Evolutionary conservation across 2,329 filamentous ascomycete species (phyloP), one percentile per base, ranked within the genome.

Genomic region (Leptographium lundbergii): DNA sequence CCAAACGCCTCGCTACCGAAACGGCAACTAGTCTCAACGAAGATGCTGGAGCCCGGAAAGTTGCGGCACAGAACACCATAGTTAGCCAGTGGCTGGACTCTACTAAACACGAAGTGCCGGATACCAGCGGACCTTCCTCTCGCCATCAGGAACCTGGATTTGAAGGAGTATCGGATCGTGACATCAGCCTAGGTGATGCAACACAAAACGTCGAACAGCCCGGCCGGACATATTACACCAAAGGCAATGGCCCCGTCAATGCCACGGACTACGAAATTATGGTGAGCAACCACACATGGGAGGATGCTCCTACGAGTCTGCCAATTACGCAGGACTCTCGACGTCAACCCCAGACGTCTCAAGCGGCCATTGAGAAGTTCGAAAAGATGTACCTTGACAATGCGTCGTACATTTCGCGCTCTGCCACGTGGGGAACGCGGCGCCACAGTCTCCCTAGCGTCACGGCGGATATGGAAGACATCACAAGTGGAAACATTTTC

Each of bases 381-480:
- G 72, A 81, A 63, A 72, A 71, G 13, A 74, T 80, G 72, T 78
- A 72, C 58, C 74, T 73, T 24, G 80, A 84, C 62, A 82, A 75
- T 54, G 78, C 77, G 32, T 86, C 83, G 0, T 73, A 85, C 13
- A 69, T 84, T 11, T 86, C 83, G 2, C 75, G 81, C 62, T 79
- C 83, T 17, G 86, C 86, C 22, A 89, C 86, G 0, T 84, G 86
- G 77, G 86, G 86, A 19, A 89, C 86, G 1, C 78, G 82, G 7
- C 80, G 85, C 50, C 79, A 81, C 60, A 86, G 85, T 68, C 74
- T 87, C 55, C 82, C 85, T 1, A 84, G 79, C 64, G 65, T 78
- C 59, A 63, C 74, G 6, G 84, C 74, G 6, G 84, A 88, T 59
- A 71, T 83, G 32, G 83, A 86, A 45, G 81, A 78, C 22, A 72